Conservation (phyloP, 176 grass and related monocot species). For the Ampelocalamus luodianensis region DNA sequence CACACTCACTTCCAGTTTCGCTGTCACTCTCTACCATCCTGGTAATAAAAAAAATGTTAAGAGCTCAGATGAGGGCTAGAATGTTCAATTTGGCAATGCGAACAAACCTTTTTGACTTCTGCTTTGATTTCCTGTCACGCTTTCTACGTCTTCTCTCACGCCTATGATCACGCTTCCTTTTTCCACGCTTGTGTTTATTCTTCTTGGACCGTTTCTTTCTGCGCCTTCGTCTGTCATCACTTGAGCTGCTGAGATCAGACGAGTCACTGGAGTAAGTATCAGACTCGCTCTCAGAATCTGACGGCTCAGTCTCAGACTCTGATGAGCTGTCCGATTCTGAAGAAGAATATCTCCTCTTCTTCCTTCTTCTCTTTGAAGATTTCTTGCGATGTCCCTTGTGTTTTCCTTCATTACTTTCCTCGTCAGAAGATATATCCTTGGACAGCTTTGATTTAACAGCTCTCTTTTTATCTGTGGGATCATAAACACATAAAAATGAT, state of each 20-base stretch:
- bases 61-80: background rate
- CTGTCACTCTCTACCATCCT: conserved; percentile 60
- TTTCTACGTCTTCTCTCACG: conserved; percentile 75
- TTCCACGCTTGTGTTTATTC: conserved; percentile 75
- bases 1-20: conserved; percentile 57
- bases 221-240: conserved; percentile 71
- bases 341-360: conserved; percentile 77
- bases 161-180: conserved; percentile 74
- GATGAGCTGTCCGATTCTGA: conserved; percentile 89
- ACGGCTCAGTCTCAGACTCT: conserved; percentile 66
- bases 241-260: conserved; percentile 90
- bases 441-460: conserved; percentile 63
- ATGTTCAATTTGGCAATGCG: conserved; percentile 20
- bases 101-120: conserved; percentile 67
- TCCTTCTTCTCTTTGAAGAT: conserved; percentile 81
- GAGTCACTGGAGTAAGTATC: conserved; percentile 71
- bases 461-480: conserved; percentile 68
- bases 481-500: conserved; percentile 22
- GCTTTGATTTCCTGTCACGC: conserved; percentile 81
- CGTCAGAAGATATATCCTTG: conserved; percentile 56
- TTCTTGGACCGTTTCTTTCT: conserved; percentile 69
- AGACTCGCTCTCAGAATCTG: conserved; percentile 79
- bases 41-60: conserved; percentile 45
- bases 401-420: conserved; percentile 67
- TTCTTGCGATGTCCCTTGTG: conserved; percentile 63